Conservation (phyloP, 2,329 filamentous ascomycete species). For the Plectosphaerella sp. region DNA sequence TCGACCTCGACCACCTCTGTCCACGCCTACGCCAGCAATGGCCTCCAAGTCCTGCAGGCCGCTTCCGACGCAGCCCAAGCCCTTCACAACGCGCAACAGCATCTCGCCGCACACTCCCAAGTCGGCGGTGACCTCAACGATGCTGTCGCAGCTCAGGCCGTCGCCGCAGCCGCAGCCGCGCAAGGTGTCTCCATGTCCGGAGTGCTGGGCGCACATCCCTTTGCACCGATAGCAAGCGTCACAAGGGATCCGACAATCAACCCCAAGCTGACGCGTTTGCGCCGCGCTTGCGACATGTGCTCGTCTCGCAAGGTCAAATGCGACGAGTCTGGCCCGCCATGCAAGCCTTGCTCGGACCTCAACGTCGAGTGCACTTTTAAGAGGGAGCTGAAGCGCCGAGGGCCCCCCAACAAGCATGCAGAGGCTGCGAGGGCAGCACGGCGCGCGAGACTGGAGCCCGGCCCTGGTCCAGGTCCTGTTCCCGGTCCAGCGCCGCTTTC, state of each 20-base stretch:
- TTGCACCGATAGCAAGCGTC: constrained; percentile 1
- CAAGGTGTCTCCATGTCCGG: not conserved
- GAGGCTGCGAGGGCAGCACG: constrained; percentile 53
- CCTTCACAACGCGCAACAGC: constrained; percentile 29
- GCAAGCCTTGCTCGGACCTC: constrained; percentile 51
- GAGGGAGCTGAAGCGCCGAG: constrained; percentile 53
- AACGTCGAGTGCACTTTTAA: constrained; percentile 55
- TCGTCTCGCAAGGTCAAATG: constrained; percentile 60
- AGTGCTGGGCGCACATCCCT: constrained; percentile 2
- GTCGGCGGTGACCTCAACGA: constrained; percentile 1
- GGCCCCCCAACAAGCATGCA: constrained; percentile 55
- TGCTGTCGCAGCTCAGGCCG: constrained; percentile 12
- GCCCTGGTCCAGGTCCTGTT: not conserved
- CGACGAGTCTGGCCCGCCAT: constrained; percentile 52
- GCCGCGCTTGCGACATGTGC: constrained; percentile 58
- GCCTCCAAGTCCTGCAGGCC: constrained; percentile 39
- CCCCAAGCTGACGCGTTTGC: constrained; percentile 50
- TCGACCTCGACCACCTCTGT: constrained; percentile 20
- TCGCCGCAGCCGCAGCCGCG: constrained; percentile 10
- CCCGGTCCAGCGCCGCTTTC: not conserved
- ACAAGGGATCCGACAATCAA: constrained; percentile 35
- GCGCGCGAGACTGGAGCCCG: constrained; percentile 33
- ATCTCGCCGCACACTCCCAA: constrained; percentile 15
- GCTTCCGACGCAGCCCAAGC: constrained; percentile 39
- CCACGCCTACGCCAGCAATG: constrained; percentile 40